Base-by-base conservation (phyloP, 257 asterid genomes). In the Rubia yunnanensis region DNA sequence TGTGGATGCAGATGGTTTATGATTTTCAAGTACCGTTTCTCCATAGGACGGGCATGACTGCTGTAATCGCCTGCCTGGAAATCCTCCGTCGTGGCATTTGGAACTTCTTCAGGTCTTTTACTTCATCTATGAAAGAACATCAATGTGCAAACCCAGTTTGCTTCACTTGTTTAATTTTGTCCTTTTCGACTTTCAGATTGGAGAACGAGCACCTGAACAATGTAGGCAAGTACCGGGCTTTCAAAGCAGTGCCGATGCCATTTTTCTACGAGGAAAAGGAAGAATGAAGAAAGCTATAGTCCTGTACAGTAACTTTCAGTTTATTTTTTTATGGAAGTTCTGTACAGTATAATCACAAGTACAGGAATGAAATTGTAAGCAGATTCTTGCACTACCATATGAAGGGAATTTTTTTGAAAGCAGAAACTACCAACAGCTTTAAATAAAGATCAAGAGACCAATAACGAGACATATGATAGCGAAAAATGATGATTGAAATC, bases 181-280 rank as follows among this genome's bases (percentile, higher is more conserved):
- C 60, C 28, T 28, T 57, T 57, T 70, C 57, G 20, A 52, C 10
- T 65, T 69, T 63, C 85, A 89, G 92, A 76, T 46, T 88, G 74
- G 98, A 91, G 78, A 86, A 91, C 39, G 98, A 91, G 73, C 95
- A 86, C 76, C 76, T 86, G 78, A 86, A 88, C 76, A 91, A 88
- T 60, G 95, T 88, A 1, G 97, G 94, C 15, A 85, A 83, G 53
- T 86, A 76, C 73, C 67, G 94, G 35, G 95, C 95, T 1, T 83
- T 80, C 78, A 91, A 86, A 68, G 64, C 91, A 0, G 83, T 88
- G 11, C 98, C 96, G 1, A 66, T 91, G 69, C 98, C 98, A 20
- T 91, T 88, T 79, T 80, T 81, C 84, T 83, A 91, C 34, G 86
- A 84, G 35, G 91, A 81, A 44, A 81, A 80, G 73, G 72, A 73